Evolutionary conservation across 352 stramenopile genomes (phyloP).

Genomic region (Thraustotheca clavata): DNA sequence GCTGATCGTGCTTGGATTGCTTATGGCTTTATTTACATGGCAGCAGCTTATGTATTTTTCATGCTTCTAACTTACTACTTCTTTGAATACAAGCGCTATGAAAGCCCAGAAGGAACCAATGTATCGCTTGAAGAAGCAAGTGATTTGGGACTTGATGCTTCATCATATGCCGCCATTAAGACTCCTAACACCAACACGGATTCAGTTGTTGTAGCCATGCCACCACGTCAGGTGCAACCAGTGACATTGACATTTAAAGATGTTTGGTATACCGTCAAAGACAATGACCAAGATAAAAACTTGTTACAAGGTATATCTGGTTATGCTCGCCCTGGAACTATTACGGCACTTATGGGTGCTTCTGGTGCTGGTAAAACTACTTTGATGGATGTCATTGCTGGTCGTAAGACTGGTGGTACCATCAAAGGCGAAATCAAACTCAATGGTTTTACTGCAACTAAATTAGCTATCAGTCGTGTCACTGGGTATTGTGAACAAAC

Average conservation of each 20-base stretch:
- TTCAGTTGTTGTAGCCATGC: neutral
- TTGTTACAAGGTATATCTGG: conserved; percentile 55
- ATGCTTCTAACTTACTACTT: conserved; percentile 33
- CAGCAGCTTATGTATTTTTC: conserved; percentile 37
- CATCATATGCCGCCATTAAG: neutral
- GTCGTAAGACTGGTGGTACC: conserved; percentile 84
- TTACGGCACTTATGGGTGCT: conserved; percentile 68
- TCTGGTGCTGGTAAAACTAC: conserved; percentile 90
- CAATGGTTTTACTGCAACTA: conserved; percentile 69
- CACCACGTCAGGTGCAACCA: conserved; percentile 29
- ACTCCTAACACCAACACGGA: neutral
- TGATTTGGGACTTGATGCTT: neutral
- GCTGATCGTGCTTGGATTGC: conserved; percentile 35
- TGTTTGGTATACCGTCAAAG: conserved; percentile 36
- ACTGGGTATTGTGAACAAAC: conserved; percentile 28
- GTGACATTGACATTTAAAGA: conserved; percentile 47
- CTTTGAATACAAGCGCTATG: conserved; percentile 11
- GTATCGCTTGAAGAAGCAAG: neutral
- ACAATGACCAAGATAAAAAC: conserved; percentile 28
- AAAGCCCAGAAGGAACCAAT: conserved; percentile 13
- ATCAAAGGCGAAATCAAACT: conserved; percentile 82
- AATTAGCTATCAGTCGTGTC: conserved; percentile 29
- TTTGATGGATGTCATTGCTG: conserved; percentile 92
- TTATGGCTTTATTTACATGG: conserved; percentile 39
- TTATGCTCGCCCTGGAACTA: conserved; percentile 35